A percentile compares a stretch with the other conserved stretches of the same genome.
Conservation (phyloP, 495 filamentous ascomycete genomes). For the Aspergillus olivimuriae region DNA sequence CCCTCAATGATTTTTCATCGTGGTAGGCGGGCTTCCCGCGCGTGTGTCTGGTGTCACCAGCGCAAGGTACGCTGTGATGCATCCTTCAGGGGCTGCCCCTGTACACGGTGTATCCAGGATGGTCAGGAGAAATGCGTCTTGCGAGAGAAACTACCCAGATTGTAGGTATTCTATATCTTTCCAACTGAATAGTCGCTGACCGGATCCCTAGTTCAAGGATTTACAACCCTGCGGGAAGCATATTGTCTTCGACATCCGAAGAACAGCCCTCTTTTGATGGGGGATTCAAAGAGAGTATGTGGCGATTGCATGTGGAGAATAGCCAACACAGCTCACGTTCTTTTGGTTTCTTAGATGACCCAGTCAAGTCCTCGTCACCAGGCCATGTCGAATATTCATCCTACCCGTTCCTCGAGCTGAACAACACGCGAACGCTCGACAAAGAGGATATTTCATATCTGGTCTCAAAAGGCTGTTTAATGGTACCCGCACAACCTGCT, state of each 20-base stretch:
- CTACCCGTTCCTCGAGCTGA: constrained; percentile 31
- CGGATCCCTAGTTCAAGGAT: constrained; percentile 9
- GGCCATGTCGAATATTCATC: constrained; percentile 16
- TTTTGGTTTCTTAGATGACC: neutral
- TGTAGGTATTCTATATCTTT: too few relatives aligned
- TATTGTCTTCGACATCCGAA: neutral
- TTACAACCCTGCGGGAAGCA: neutral
- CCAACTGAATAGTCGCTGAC: too few relatives aligned
- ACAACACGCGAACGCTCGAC: constrained; percentile 28
- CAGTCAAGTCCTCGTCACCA: neutral
- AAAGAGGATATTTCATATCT: constrained; percentile 38
- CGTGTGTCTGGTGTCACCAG: constrained; percentile 39
- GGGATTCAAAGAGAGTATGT: too few relatives aligned
- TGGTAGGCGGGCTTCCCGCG: constrained; percentile 30
- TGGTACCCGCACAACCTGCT: constrained; percentile 27
- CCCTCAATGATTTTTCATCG: constrained; percentile 2
- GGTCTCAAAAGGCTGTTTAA: constrained; percentile 33
- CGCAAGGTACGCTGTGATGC: constrained; percentile 47
- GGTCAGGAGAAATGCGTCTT: constrained; percentile 33
- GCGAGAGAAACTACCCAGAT: constrained; percentile 16
- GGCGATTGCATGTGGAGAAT: too few relatives aligned
- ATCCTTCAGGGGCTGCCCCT: constrained; percentile 38
- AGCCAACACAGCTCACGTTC: neutral
- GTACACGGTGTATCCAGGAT: constrained; percentile 41
- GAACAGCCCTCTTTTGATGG: neutral